These are phyloP conservation scores for Rheum nobile DNA, from an alignment of 148 eudicot genomes.

Conservation along the genomic window DNA sequence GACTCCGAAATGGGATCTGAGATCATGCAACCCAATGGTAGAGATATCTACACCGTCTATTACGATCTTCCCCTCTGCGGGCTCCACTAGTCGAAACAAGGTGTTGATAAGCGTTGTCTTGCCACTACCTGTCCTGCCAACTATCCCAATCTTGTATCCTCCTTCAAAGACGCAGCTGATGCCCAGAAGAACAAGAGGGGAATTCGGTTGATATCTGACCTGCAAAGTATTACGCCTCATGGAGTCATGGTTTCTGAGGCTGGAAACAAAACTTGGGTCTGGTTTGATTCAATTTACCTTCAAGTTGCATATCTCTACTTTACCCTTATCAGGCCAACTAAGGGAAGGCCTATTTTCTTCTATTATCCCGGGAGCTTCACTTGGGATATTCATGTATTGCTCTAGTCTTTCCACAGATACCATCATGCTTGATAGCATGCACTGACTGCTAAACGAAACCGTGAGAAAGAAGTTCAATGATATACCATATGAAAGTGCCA, in stretches of 20 bases:
- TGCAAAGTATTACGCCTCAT: no score
- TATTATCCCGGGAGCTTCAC: slow-evolving; percentile 39
- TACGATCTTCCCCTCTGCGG: slow-evolving; percentile 9
- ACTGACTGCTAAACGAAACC: slow-evolving; percentile 16
- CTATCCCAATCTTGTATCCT: slow-evolving; percentile 34
- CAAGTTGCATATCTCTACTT: slow-evolving; percentile 26
- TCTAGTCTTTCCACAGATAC: slow-evolving; percentile 28
- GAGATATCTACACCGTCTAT: slow-evolving; percentile 12
- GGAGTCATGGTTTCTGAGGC: no score
- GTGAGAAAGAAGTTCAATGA: slow-evolving; percentile 18
- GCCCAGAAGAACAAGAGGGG: slow-evolving; percentile 31
- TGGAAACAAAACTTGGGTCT: no score
- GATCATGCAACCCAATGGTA: slow-evolving; percentile 12
- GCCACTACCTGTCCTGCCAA: slow-evolving; percentile 27
- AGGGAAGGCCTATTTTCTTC: no score
- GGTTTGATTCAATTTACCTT: no score
- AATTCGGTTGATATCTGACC: slow-evolving; percentile 25
- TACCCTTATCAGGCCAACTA: no score
- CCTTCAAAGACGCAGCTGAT: slow-evolving; percentile 34
- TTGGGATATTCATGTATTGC: slow-evolving; percentile 34
- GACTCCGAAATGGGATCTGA: slow-evolving; percentile 9
- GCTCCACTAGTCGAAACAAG: slow-evolving; percentile 19
- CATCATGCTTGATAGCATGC: slow-evolving; percentile 18
- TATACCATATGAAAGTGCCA: slow-evolving; percentile 28
- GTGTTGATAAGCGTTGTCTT: slow-evolving; percentile 28